Base-by-base conservation (phyloP, 495 filamentous ascomycete species). In the Penicillium riverlandense region DNA sequence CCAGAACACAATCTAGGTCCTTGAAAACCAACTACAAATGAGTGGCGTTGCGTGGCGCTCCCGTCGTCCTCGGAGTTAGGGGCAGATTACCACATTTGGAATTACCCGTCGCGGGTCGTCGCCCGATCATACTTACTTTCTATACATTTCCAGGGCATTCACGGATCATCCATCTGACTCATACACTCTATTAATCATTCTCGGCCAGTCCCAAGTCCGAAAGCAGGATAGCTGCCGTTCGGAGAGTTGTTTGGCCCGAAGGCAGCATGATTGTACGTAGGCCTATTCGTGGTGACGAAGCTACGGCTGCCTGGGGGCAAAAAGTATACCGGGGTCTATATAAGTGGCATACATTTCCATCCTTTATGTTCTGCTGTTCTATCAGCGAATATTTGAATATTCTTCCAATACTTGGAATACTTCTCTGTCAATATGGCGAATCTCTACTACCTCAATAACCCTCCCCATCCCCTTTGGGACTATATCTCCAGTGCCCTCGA, bases 401-500 rank as follows among this genome's bases (percentile, higher is more conserved):
- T 22, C 22, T 22, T 22, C 22, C 22, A 3, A 6, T 22, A 22
- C 22, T 22, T 22, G 22, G 22, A 4, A 22, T 38, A 11, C 29
- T 13, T 32, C 15, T 13, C 22, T 29, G 40, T 37, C 37, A 58
- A 50, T 34, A 66, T 66, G 63, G 53, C 63, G 47, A 59, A 59
- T 27, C 55, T 69, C 41, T 61, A 66, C 38, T 49, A 61, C 43
- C 50, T 65, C 49, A 71, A 71, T 41, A 52, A 63, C 14, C 51
- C 48, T n/a, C 48, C 53, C 7, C 43, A 56, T 45, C 55, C 62
- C 5, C 59, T 69, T 40, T 68, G 65, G 65, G 63, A 69, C 36
- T 51, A 59, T 29, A 10, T 66, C 36, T 43, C 52, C 37, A 48
- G 48, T 6, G 43, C 41, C 32, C 52, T 71, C 7, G 61, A 71